Percentiles rank a stretch among this genome's conserved stretches.
These are phyloP conservation scores for Albizia julibrissin DNA, from an alignment of 306 rosid species.

Conservation along the genomic window DNA sequence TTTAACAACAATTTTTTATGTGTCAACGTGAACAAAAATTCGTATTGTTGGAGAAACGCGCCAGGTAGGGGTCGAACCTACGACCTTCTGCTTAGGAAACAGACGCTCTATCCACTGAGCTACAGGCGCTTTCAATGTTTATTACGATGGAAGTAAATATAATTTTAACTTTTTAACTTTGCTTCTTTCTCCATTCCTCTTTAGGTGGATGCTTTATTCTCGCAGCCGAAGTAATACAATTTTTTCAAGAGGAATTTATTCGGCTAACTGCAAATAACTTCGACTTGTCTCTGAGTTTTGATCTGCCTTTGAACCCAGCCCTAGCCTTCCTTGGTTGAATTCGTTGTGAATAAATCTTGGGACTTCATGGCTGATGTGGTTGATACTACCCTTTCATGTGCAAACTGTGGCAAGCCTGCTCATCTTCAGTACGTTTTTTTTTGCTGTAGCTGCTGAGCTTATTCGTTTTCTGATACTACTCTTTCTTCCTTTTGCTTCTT, in stretches of 20 bases:
- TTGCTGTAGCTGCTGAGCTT: background rate
- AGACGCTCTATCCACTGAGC: slow-evolving; percentile 8
- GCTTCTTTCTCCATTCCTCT: background rate
- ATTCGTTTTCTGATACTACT: background rate
- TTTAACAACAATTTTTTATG: background rate
- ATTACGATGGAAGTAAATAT: too few relatives aligned
- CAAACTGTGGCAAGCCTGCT: slow-evolving; percentile 77
- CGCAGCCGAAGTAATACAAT: background rate
- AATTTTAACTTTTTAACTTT: too few relatives aligned
- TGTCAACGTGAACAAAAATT: too few relatives aligned
- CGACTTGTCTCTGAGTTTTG: background rate
- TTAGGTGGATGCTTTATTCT: background rate
- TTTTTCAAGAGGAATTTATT: background rate
- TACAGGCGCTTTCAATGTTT: background rate
- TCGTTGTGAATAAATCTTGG: background rate
- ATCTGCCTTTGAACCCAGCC: slow-evolving; percentile 13
- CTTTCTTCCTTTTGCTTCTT: background rate
- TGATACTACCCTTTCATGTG: slow-evolving; percentile 59
- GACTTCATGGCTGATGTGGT: slow-evolving; percentile 57
- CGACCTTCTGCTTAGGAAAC: background rate
- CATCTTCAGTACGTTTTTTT: slow-evolving; percentile 65
- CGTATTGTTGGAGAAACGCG: background rate
- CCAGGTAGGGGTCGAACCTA: background rate
- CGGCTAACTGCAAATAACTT: background rate
- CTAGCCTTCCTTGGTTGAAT: background rate